Conservation (phyloP, 2,329 filamentous ascomycete species). For the Didymosphaeria variabile region DNA sequence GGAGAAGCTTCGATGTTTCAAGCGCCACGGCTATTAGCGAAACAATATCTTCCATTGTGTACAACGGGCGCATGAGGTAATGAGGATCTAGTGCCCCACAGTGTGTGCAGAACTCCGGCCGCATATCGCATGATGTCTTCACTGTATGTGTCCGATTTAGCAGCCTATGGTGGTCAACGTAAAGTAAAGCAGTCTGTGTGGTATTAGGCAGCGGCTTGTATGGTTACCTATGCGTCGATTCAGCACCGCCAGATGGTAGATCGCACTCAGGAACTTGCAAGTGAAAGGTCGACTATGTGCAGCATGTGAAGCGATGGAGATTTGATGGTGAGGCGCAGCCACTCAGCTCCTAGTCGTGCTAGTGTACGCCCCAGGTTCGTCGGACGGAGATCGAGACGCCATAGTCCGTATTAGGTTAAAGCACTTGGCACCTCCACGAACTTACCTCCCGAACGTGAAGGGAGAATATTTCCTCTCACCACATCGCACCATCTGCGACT, state of each 20-base stretch:
- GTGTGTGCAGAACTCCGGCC: constrained; percentile 5
- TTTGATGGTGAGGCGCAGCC: constrained; percentile 3
- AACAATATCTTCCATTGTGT: constrained; percentile 1
- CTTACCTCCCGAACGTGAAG: background rate
- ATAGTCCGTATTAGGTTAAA: background rate
- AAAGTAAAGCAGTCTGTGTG: background rate
- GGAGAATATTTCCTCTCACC: background rate
- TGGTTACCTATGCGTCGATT: background rate
- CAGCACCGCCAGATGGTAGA: background rate
- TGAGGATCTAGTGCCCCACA: constrained; percentile 8
- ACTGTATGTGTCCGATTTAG: background rate
- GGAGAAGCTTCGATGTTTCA: constrained; percentile 16
- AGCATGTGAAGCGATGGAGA: constrained; percentile 3
- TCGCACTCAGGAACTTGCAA: background rate
- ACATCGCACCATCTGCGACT: background rate
- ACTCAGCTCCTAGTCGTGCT: background rate
- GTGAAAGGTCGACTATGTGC: background rate
- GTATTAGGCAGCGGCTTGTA: background rate
- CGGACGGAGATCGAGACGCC: constrained; percentile 2
- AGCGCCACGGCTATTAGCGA: constrained; percentile 3
- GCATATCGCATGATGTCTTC: background rate
- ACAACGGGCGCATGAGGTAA: background rate
- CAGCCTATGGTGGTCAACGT: background rate
- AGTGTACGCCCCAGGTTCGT: background rate
- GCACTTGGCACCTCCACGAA: background rate